phyloP scores from a whole-genome alignment of 768 basidiomycete genomes.

The Mrakia blollopis region DNA sequence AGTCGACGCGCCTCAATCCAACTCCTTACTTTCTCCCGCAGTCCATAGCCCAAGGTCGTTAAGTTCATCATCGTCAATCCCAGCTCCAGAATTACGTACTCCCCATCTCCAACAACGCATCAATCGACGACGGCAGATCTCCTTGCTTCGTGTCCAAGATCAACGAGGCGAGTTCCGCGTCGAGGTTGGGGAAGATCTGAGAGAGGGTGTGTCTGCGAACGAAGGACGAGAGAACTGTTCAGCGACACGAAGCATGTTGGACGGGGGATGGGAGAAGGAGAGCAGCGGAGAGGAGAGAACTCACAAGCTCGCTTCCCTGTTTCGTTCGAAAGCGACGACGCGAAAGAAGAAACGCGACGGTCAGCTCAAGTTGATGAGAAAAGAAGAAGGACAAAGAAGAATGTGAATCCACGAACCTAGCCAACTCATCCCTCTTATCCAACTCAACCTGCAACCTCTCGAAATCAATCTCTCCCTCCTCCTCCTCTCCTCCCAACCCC shows the following conservation, averaged over 20 bases:
- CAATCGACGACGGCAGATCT: constrained; percentile 23
- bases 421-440: constrained; percentile 22
- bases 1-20: no score
- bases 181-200: constrained; percentile 29
- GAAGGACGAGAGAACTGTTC: not conserved
- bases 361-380: no score
- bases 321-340: no score
- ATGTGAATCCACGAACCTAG: constrained; percentile 6
- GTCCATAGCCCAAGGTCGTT: no score
- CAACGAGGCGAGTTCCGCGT: constrained; percentile 27
- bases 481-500: constrained; percentile 12
- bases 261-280: not conserved
- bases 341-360: not conserved
- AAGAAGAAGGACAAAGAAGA: not conserved
- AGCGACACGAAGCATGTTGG: not conserved
- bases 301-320: constrained; percentile 15
- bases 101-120: constrained; percentile 31
- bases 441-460: constrained; percentile 27
- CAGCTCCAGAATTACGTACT: not conserved
- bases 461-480: constrained; percentile 27
- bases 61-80: no score
- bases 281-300: not conserved
- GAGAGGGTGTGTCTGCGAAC: constrained; percentile 12
- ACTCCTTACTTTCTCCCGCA: no score
- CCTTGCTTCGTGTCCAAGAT: constrained; percentile 31